Evolutionary conservation across 139 green algal species (phyloP).

Genomic region (Chlorella sp.): DNA sequence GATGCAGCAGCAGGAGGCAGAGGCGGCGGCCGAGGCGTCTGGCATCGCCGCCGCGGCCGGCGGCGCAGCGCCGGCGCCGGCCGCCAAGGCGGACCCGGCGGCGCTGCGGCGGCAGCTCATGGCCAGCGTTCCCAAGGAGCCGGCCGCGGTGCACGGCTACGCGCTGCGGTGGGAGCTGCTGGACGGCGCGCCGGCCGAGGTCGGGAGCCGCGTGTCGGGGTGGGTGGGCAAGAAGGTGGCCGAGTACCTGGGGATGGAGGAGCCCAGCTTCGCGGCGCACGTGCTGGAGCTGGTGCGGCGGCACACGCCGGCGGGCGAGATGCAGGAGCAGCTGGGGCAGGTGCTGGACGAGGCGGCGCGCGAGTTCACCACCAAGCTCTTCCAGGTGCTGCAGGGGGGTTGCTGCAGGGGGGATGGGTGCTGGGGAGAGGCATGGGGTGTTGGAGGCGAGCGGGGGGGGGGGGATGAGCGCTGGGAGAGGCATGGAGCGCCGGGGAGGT

Average conservation of each 20-base stretch:
- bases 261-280: constrained; percentile 47
- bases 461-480: too few species aligned
- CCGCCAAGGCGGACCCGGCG: not conserved
- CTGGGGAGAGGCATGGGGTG: too few species aligned
- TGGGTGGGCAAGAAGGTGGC: constrained; percentile 86
- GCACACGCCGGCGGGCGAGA: constrained; percentile 31
- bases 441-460: too few species aligned
- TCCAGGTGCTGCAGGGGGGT: constrained; percentile 39
- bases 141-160: constrained; percentile 71
- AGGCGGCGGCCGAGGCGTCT: not conserved
- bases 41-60: not conserved
- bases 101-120: constrained; percentile 63
- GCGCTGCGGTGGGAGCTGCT: constrained; percentile 78
- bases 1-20: constrained; percentile 16
- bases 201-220: too few species aligned
- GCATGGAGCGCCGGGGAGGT: too few species aligned
- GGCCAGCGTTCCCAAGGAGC: constrained; percentile 74
- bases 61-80: not conserved
- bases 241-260: constrained; percentile 72
- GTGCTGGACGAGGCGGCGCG: constrained; percentile 85
- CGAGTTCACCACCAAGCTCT: constrained; percentile 91
- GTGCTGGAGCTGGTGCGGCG: constrained; percentile 66
- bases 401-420: not conserved
- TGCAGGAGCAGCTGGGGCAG: constrained; percentile 68
- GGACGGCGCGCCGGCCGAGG: constrained; percentile 39